Evolutionary conservation across 176 grass and related monocot genomes (phyloP).

Genomic region (Musa troglodytarum): DNA sequence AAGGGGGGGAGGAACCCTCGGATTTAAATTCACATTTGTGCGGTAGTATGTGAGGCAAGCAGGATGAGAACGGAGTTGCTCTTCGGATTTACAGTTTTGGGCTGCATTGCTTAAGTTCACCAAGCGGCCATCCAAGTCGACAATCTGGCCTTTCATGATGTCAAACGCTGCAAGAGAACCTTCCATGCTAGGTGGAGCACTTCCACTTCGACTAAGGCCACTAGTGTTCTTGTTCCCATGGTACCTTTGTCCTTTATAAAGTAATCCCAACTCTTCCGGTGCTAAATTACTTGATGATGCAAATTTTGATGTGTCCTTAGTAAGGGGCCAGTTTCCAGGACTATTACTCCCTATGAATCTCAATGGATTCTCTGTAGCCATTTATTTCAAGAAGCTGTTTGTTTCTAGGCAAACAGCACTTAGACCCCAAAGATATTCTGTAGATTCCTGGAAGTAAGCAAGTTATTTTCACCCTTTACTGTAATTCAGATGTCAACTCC

Average conservation of each 20-base stretch:
- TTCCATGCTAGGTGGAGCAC: conserved; percentile 91
- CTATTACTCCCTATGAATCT: conserved; percentile 48
- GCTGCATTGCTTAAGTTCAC: conserved; percentile 26
- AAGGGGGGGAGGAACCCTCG: conserved; percentile 85
- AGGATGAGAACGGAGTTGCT: conserved; percentile 64
- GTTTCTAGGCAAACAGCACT: background rate
- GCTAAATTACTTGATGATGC: conserved; percentile 36
- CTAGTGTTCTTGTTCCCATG: conserved; percentile 50
- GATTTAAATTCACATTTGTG: conserved; percentile 84
- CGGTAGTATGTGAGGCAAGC: conserved; percentile 82
- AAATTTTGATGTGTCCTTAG: conserved; percentile 36
- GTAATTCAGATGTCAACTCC: background rate
- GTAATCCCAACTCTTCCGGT: conserved; percentile 51
- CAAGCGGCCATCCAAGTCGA: conserved; percentile 43
- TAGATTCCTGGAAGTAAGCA: background rate
- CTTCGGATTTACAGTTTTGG: conserved; percentile 45
- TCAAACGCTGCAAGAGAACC: conserved; percentile 67
- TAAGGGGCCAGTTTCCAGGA: conserved; percentile 48
- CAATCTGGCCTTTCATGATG: conserved; percentile 37
- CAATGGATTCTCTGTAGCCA: conserved; percentile 82
- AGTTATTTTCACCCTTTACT: background rate
- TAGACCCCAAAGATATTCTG: background rate
- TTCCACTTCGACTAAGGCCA: conserved; percentile 78
- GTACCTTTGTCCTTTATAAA: conserved; percentile 34
- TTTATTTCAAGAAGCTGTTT: conserved; percentile 27